phyloP scores from a whole-genome alignment of 805 yeast genomes.

The Torulaspora microellipsoides region DNA sequence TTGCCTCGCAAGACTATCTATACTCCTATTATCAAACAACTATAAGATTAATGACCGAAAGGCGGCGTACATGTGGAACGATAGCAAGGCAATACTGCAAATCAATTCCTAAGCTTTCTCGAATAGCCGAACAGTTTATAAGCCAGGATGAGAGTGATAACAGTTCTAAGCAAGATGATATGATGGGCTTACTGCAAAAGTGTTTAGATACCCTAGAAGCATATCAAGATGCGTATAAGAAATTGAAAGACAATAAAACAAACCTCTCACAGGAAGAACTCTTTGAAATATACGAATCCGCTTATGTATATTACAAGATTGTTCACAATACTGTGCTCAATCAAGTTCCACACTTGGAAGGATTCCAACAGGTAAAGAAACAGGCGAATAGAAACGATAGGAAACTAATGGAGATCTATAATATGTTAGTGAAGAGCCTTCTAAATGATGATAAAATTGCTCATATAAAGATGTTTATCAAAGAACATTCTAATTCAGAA shows the following conservation, averaged over 20 bases:
- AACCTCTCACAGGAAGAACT: constrained; percentile 6
- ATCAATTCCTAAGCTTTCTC: constrained; percentile 17
- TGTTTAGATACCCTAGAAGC: constrained; percentile 32
- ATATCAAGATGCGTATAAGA: constrained; percentile 30
- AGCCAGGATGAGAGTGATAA: constrained; percentile 14
- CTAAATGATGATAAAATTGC: constrained; percentile 29
- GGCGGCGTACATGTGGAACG: background rate
- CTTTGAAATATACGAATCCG: constrained; percentile 28
- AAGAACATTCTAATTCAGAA: constrained; percentile 15
- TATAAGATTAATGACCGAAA: too few relatives aligned
- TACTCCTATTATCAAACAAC: too few relatives aligned
- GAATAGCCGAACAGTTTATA: constrained; percentile 24
- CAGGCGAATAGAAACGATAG: constrained; percentile 16
- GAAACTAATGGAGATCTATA: constrained; percentile 32
- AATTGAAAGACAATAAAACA: constrained; percentile 14
- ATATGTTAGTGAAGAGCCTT: constrained; percentile 29
- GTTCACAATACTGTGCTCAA: constrained; percentile 28
- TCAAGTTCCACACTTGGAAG: constrained; percentile 26
- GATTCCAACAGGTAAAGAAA: constrained; percentile 24
- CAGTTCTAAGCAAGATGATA: constrained; percentile 13
- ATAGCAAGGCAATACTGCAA: constrained; percentile 13
- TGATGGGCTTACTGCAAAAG: constrained; percentile 26
- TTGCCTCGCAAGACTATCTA: too few relatives aligned
- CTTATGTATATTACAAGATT: constrained; percentile 34
- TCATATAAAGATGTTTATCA: constrained; percentile 25